Percentiles rank a stretch among this genome's conserved stretches.
Conservation (phyloP, 345 rosid genomes). For the Gossypium longicalyx region DNA sequence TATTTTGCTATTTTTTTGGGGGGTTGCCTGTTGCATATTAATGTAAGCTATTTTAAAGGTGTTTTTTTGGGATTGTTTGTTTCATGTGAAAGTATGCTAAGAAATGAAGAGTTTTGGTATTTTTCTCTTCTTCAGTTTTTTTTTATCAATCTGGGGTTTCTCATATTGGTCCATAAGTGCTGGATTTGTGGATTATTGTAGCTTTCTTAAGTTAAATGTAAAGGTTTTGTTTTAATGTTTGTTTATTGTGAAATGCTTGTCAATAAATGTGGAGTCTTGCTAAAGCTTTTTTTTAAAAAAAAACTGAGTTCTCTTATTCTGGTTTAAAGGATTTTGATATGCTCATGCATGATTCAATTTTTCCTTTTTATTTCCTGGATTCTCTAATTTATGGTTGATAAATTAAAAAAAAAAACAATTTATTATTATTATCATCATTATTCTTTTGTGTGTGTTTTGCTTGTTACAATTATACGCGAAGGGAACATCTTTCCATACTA, state of each 20-base stretch:
- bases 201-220: background rate
- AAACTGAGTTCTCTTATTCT: background rate
- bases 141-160: background rate
- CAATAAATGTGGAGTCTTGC: background rate
- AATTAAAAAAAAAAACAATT: background rate
- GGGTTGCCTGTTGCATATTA: background rate
- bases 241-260: background rate
- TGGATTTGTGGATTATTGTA: background rate
- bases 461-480: too few relatives aligned
- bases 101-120: slow-evolving; percentile 3
- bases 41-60: background rate
- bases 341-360: background rate
- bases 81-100: background rate
- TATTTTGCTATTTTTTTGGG: background rate
- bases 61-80: background rate
- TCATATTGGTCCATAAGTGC: background rate
- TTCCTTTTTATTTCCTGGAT: background rate
- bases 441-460: too few relatives aligned
- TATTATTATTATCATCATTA: too few relatives aligned
- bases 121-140: background rate
- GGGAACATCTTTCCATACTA: background rate
- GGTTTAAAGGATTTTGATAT: background rate
- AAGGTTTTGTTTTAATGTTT: background rate
- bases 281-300: background rate
- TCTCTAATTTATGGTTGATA: background rate